phyloP scores from a whole-genome alignment of 352 stramenopile genomes.

The Phytopythium montanum region DNA sequence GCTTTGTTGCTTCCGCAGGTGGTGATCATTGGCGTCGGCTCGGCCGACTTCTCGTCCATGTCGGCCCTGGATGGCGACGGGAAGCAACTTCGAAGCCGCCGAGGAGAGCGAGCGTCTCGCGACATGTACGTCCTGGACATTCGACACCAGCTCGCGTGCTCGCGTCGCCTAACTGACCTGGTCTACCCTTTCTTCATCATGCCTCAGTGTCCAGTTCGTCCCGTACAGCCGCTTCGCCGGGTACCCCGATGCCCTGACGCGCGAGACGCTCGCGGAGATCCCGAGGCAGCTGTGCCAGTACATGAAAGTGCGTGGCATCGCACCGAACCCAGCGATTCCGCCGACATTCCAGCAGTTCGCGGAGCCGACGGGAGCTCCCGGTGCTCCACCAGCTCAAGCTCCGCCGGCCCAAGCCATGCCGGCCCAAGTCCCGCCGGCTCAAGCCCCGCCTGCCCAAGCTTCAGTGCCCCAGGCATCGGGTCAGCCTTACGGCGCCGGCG shows the following conservation, averaged over 20 bases:
- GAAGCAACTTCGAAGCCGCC: constrained; percentile 36
- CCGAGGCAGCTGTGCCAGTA: constrained; percentile 71
- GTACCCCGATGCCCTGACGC: constrained; percentile 37
- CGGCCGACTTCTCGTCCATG: constrained; percentile 72
- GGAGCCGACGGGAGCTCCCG: constrained; percentile 24
- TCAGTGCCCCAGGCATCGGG: constrained; percentile 3
- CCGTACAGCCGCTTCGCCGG: constrained; percentile 49
- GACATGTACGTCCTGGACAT: constrained; percentile 44
- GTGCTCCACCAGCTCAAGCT: constrained; percentile 10
- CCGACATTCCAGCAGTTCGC: constrained; percentile 46
- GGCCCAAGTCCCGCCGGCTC: constrained; percentile 8
- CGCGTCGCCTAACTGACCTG: not conserved
- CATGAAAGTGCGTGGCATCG: constrained; percentile 63
- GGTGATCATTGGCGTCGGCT: constrained; percentile 74
- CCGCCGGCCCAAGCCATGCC: constrained; percentile 6
- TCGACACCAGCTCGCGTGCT: not conserved
- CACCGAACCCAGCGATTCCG: constrained; percentile 40
- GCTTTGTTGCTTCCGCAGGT: constrained; percentile 24
- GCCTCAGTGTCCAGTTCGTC: constrained; percentile 57
- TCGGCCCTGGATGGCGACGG: constrained; percentile 57
- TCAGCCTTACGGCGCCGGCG: constrained; percentile 8
- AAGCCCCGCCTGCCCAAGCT: constrained; percentile 1
- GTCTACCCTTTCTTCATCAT: not conserved
- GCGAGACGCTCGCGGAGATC: constrained; percentile 68
- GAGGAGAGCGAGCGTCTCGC: constrained; percentile 31